phyloP scores from a whole-genome alignment of 805 yeast genomes.

The Starmerella vaccinii region DNA sequence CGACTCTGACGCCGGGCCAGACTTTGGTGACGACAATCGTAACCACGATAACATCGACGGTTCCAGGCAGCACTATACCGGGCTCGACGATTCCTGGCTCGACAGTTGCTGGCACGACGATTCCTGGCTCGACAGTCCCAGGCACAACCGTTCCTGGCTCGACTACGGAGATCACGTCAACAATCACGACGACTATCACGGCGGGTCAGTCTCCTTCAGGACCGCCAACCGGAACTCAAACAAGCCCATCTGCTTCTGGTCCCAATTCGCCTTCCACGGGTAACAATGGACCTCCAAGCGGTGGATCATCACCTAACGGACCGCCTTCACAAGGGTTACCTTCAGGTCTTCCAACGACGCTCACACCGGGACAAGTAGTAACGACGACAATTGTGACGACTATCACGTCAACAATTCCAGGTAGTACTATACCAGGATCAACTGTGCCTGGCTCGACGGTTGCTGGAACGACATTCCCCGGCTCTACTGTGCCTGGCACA shows the following conservation, averaged over 20 bases:
- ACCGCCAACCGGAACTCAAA: background rate
- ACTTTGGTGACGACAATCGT: background rate
- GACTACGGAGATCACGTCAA: background rate
- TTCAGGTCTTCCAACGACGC: background rate
- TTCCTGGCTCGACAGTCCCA: background rate
- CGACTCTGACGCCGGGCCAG: background rate
- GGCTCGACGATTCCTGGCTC: background rate
- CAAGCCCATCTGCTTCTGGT: no score
- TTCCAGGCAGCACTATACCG: background rate
- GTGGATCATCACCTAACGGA: no score
- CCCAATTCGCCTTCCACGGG: no score
- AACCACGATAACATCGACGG: background rate
- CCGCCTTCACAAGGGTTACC: background rate
- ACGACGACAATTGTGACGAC: conserved; percentile 1
- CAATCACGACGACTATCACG: background rate
- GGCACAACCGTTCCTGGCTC: background rate
- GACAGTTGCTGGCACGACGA: background rate
- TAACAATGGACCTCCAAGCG: no score
- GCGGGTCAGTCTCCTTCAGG: background rate
- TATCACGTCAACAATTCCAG: background rate
- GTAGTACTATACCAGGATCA: background rate
- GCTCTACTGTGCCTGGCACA: background rate
- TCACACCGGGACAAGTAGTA: background rate
- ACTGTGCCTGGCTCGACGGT: background rate
- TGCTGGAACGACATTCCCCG: background rate